A percentile compares a stretch with the other conserved stretches of the same genome.
These are phyloP conservation scores for Neophaeococcomyces aloes DNA, from an alignment of 2,329 filamentous ascomycete species.

Conservation along the genomic window DNA sequence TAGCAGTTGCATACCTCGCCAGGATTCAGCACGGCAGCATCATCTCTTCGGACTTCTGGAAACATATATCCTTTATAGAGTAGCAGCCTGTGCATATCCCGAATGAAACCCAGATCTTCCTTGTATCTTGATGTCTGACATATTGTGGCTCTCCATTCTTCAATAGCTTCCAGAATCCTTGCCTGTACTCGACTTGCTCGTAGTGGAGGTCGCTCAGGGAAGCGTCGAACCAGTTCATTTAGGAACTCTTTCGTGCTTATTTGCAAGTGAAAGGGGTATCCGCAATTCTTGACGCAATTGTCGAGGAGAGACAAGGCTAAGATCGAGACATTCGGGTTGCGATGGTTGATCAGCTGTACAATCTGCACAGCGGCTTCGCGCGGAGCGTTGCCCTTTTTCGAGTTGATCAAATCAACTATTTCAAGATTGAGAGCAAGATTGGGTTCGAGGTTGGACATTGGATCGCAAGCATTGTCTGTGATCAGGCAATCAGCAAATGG, in stretches of 20 bases:
- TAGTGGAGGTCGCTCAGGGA: constrained; percentile 84
- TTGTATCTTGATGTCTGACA: constrained; percentile 97
- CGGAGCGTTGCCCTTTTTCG: constrained; percentile 90
- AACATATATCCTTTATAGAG: constrained; percentile 97
- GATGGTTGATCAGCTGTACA: constrained; percentile 89
- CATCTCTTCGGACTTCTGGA: constrained; percentile 80
- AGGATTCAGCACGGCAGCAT: constrained; percentile 91
- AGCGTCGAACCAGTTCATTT: constrained; percentile 91
- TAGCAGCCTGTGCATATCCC: constrained; percentile 92
- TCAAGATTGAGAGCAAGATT: constrained; percentile 94
- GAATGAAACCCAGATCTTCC: constrained; percentile 88
- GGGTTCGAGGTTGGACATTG: constrained; percentile 84
- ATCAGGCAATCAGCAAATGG: constrained; percentile 13
- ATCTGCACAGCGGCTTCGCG: constrained; percentile 90
- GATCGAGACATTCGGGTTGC: constrained; percentile 89
- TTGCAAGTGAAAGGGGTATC: constrained; percentile 96
- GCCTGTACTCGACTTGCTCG: constrained; percentile 78
- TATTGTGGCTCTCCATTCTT: constrained; percentile 97
- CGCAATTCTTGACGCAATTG: constrained; percentile 99
- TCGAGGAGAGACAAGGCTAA: constrained; percentile 75
- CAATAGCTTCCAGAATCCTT: constrained; percentile 89
- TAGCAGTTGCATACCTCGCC: constrained; percentile 64
- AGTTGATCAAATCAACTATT: constrained; percentile 91
- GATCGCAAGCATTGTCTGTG: constrained; percentile 82
- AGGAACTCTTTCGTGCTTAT: constrained; percentile 98